A percentile compares a stretch with the other conserved stretches of the same genome.
These are phyloP conservation scores for Takashimella koratensis DNA, from an alignment of 1,284 basidiomycete species.

Conservation along the genomic window DNA sequence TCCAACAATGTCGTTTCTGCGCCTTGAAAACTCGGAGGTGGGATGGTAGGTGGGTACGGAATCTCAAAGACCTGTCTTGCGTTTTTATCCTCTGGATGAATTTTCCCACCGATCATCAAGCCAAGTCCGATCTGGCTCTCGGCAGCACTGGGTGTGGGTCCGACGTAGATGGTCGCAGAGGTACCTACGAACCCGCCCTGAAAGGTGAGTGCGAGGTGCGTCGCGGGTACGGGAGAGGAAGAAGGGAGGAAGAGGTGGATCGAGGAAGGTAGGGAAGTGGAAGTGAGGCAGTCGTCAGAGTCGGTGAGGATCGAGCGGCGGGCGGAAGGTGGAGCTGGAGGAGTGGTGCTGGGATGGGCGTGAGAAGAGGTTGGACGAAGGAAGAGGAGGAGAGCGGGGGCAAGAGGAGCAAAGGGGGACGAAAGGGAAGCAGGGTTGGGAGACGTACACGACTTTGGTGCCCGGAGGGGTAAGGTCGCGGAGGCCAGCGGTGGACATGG, in stretches of 20 bases:
- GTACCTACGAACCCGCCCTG: constrained; percentile 49
- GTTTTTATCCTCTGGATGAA: constrained; percentile 47
- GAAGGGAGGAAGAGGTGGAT: constrained; percentile 39
- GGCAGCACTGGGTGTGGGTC: not conserved
- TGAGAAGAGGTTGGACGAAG: constrained; percentile 26
- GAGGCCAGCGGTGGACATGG: too few relatives aligned
- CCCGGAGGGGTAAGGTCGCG: constrained; percentile 1
- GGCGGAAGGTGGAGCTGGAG: not conserved
- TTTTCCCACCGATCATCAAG: constrained; percentile 34
- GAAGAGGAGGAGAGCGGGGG: too few relatives aligned
- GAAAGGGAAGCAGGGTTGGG: too few relatives aligned
- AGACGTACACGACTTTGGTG: constrained; percentile 6
- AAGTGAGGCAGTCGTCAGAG: constrained; percentile 31
- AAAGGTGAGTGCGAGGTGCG: constrained; percentile 44
- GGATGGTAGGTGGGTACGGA: constrained; percentile 7
- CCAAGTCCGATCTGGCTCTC: too few relatives aligned
- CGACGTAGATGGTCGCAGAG: constrained; percentile 18
- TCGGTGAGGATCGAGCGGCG: constrained; percentile 14
- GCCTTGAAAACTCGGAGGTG: constrained; percentile 1
- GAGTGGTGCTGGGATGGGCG: too few relatives aligned
- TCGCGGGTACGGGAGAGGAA: constrained; percentile 30
- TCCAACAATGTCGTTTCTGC: constrained; percentile 25
- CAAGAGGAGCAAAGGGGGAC: too few relatives aligned
- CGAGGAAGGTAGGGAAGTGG: constrained; percentile 32
- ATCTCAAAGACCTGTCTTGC: constrained; percentile 44